These are phyloP conservation scores for Solanum rostratum DNA, from an alignment of 257 asterid species.

Conservation along the genomic window DNA sequence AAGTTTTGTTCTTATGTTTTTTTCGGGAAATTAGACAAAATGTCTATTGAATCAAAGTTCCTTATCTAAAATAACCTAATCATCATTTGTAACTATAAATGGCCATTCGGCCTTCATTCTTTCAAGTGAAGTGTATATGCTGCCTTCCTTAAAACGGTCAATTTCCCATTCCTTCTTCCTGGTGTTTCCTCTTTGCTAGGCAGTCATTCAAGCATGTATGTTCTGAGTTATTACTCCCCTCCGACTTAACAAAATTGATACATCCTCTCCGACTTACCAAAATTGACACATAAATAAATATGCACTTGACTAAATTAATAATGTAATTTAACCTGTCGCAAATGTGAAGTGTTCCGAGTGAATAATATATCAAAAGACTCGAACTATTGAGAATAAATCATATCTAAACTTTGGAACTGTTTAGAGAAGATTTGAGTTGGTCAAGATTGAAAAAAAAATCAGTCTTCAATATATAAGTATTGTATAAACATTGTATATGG, in stretches of 20 bases:
- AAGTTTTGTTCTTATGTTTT: background rate
- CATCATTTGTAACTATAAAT: background rate
- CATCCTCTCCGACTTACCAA: background rate
- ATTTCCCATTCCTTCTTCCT: background rate
- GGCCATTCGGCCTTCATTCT: background rate
- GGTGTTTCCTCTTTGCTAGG: background rate
- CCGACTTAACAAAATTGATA: background rate
- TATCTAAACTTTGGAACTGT: background rate
- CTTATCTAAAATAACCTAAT: background rate
- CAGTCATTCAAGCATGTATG: background rate
- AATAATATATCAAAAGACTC: background rate
- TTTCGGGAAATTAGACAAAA: background rate
- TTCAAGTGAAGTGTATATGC: background rate
- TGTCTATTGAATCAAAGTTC: background rate
- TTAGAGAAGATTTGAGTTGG: background rate
- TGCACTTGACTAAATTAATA: background rate
- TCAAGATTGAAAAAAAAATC: background rate
- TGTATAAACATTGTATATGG: background rate
- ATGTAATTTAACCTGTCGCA: background rate
- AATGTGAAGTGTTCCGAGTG: background rate
- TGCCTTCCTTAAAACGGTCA: background rate
- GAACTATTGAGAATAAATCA: background rate
- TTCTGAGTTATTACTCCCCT: background rate
- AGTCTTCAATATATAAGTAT: background rate
- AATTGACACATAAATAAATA: background rate